A percentile compares a stretch with the other conserved stretches of the same genome.
Evolutionary conservation across 768 basidiomycete species (phyloP).

Genomic region (Hygrophoropsis aurantiaca): DNA sequence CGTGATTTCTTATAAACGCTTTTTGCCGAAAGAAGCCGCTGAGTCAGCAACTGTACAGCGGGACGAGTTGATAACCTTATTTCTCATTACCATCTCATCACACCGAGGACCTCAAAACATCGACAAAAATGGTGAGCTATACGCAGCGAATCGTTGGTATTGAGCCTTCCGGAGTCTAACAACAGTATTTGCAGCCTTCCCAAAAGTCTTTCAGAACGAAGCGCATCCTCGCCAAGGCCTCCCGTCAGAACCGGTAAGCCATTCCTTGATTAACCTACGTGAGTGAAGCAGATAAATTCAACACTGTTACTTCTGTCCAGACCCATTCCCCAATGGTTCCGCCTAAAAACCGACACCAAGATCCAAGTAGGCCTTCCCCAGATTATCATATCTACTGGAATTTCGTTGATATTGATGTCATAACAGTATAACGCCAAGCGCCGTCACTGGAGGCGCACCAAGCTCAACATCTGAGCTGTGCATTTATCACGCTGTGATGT

Average conservation of each 20-base stretch:
- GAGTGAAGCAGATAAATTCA: not conserved
- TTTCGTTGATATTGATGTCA: not conserved
- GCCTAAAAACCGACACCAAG: conserved; percentile 93
- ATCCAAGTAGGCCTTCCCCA: conserved; percentile 60
- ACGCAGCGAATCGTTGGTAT: not conserved
- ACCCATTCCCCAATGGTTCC: conserved; percentile 99
- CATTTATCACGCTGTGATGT: conserved; percentile 2
- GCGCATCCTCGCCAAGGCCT: conserved; percentile 94
- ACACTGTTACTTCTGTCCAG: conserved; percentile 35
- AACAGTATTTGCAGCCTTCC: conserved; percentile 67
- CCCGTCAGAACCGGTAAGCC: conserved; percentile 89
- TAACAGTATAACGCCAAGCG: conserved; percentile 89
- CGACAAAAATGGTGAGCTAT: conserved; percentile 49
- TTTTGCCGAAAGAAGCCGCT: conserved; percentile 15
- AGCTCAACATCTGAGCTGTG: conserved; percentile 84
- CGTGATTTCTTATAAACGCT: too few species aligned
- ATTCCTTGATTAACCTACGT: not conserved
- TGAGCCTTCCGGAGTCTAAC: conserved; percentile 7
- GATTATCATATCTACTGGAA: not conserved
- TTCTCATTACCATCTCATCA: conserved; percentile 15
- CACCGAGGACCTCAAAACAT: conserved; percentile 32
- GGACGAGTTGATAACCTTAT: conserved; percentile 32
- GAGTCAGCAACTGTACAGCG: conserved; percentile 45
- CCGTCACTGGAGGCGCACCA: conserved; percentile 99
- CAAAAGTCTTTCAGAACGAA: conserved; percentile 99